A percentile compares a stretch with the other conserved stretches of the same genome.
Evolutionary conservation across 2,329 filamentous ascomycete genomes (phyloP).

Genomic region (Aureobasidium sp.): DNA sequence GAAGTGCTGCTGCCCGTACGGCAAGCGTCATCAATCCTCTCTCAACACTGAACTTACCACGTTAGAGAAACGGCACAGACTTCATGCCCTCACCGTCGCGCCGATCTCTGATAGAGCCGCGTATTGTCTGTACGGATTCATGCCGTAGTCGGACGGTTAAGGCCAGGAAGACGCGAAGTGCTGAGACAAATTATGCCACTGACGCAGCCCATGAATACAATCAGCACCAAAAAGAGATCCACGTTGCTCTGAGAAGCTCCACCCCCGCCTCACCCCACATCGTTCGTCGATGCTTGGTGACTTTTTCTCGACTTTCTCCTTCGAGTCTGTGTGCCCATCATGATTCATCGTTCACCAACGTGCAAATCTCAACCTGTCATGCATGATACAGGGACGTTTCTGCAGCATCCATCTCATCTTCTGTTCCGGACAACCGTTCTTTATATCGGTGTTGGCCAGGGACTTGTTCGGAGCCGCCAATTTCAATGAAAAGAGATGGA

Average conservation of each 20-base stretch:
- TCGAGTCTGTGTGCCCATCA: neutral
- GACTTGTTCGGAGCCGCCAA: neutral
- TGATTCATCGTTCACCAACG: neutral
- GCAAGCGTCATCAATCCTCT: neutral
- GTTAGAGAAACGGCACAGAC: neutral
- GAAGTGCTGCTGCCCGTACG: neutral
- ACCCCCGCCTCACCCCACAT: constrained; percentile 3
- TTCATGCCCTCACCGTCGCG: neutral
- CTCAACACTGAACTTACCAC: neutral
- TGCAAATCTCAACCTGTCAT: neutral
- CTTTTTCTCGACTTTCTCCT: neutral
- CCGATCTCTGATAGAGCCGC: neutral
- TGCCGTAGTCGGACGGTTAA: neutral
- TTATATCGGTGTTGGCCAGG: neutral
- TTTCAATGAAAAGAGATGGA: neutral
- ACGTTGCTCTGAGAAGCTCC: neutral
- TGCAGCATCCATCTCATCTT: neutral
- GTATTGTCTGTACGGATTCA: neutral
- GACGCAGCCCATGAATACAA: neutral
- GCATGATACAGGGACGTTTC: neutral
- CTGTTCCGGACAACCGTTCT: neutral
- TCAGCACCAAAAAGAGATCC: neutral
- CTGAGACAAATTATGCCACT: constrained; percentile 4
- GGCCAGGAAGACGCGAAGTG: neutral
- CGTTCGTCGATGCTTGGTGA: neutral